These are phyloP conservation scores for Coelastrella sp. DNA, from an alignment of 139 green algal species.

Conservation along the genomic window DNA sequence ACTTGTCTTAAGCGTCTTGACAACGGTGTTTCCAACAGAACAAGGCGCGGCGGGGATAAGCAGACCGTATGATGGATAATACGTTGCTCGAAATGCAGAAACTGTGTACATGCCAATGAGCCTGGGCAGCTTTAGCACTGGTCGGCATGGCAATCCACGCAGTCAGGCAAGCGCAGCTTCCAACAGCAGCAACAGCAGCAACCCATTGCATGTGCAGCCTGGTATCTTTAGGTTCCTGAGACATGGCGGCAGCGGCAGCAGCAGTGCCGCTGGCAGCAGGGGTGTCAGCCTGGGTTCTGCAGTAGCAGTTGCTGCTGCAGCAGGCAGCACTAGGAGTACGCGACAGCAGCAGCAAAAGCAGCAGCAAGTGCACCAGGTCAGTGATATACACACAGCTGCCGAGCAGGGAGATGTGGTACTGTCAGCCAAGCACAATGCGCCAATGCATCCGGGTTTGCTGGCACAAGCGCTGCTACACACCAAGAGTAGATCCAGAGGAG, in stretches of 20 bases:
- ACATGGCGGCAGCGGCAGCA: background rate
- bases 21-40: too few relatives aligned
- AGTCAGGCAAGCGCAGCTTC: too few relatives aligned
- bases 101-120: too few relatives aligned
- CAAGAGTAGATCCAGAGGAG: background rate
- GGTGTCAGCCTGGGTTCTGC: background rate
- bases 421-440: background rate
- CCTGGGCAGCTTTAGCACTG: too few relatives aligned
- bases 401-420: background rate
- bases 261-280: background rate
- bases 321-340: background rate
- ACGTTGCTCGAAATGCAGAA: too few relatives aligned
- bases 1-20: too few relatives aligned
- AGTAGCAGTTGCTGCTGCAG: background rate
- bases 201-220: too few relatives aligned
- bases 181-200: too few relatives aligned
- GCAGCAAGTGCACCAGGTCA: background rate
- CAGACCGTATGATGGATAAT: too few relatives aligned
- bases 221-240: background rate
- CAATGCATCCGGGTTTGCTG: background rate
- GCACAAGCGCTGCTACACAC: too few relatives aligned
- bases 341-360: conserved; percentile 15
- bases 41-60: too few relatives aligned
- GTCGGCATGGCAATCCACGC: too few relatives aligned
- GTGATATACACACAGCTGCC: background rate